phyloP scores from a whole-genome alignment of 352 stramenopile genomes.

The Peronospora farinosa region DNA sequence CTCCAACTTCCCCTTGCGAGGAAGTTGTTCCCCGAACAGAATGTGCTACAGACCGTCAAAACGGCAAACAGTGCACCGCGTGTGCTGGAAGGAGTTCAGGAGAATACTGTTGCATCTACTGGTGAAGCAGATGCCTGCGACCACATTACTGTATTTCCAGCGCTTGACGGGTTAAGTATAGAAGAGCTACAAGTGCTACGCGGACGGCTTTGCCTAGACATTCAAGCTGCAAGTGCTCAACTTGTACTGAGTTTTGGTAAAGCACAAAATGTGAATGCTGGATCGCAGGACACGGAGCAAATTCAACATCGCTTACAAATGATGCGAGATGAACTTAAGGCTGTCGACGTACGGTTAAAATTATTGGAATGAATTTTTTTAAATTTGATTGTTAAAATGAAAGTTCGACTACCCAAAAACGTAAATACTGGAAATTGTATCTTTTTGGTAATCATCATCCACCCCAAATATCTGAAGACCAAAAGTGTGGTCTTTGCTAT shows the following conservation, averaged over 20 bases:
- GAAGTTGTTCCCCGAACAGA: conserved; percentile 17
- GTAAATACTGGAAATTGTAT: too few relatives aligned
- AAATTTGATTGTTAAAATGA: background rate
- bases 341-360: conserved; percentile 18
- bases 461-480: too few relatives aligned
- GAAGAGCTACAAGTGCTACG: conserved; percentile 29
- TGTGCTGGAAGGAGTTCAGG: background rate
- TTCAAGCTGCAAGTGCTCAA: conserved; percentile 44
- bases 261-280: background rate
- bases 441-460: background rate
- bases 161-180: conserved; percentile 9
- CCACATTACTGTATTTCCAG: conserved; percentile 3
- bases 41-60: conserved; percentile 1
- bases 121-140: background rate
- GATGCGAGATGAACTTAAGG: conserved; percentile 25
- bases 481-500: too few relatives aligned
- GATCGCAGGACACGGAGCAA: conserved; percentile 8
- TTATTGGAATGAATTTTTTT: background rate
- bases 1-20: conserved; percentile 12
- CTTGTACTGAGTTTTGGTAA: conserved; percentile 34
- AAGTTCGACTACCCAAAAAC: background rate
- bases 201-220: conserved; percentile 47
- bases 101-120: background rate
- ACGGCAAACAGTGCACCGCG: background rate
- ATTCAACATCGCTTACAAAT: conserved; percentile 14